Conservation (phyloP, 306 rosid species). For the Senna siamea region DNA sequence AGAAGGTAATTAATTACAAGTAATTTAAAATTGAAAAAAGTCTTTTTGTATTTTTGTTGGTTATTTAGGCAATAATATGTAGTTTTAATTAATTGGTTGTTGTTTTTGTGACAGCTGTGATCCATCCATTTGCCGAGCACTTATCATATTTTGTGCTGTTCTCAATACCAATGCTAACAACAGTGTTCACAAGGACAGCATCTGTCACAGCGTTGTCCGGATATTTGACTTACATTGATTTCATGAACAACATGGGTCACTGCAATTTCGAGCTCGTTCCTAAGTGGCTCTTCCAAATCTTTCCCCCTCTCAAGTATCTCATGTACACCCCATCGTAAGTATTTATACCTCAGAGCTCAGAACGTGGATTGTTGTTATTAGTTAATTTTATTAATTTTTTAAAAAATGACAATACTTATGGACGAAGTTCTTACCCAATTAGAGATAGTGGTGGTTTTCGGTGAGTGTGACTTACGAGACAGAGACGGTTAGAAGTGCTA, state of each 20-base stretch:
- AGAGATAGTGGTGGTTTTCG: no score
- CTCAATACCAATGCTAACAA: constrained; percentile 50
- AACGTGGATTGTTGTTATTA: no score
- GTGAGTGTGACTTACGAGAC: no score
- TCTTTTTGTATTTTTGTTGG: no score
- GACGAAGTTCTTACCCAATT: no score
- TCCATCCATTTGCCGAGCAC: constrained; percentile 71
- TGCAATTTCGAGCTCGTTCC: constrained; percentile 71
- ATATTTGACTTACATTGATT: constrained; percentile 57
- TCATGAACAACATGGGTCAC: constrained; percentile 79
- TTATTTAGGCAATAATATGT: no score
- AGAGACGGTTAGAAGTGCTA: no score
- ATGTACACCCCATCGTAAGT: constrained; percentile 76
- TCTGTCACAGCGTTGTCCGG: constrained; percentile 35
- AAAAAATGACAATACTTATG: no score
- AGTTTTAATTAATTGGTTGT: no score
- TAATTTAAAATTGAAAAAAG: no score
- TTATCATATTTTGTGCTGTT: constrained; percentile 57
- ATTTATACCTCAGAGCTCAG: background rate
- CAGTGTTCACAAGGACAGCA: constrained; percentile 39
- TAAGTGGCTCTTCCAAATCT: constrained; percentile 37
- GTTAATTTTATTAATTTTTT: no score
- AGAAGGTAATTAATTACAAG: no score
- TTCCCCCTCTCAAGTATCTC: constrained; percentile 67
- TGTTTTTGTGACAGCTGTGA: constrained; percentile 53